These are phyloP conservation scores for Fragaria iinumae DNA, from an alignment of 306 rosid genomes.

Conservation along the genomic window DNA sequence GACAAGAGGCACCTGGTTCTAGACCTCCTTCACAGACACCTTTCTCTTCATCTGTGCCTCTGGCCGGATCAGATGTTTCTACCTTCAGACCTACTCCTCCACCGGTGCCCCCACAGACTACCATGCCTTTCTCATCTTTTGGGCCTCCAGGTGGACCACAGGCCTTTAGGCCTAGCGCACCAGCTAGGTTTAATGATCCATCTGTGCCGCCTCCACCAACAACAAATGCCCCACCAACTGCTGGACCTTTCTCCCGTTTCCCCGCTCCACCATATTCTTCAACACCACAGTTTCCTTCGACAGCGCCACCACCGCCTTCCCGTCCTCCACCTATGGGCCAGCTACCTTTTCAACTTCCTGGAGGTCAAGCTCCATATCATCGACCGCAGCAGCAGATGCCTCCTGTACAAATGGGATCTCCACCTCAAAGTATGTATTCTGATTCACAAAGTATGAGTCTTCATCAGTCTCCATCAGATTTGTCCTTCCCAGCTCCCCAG, in stretches of 20 bases:
- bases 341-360: slow-evolving; percentile 42
- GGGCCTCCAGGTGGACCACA: slow-evolving; percentile 52
- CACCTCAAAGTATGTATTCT: slow-evolving; percentile 46
- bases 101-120: slow-evolving; percentile 45
- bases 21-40: slow-evolving; percentile 67
- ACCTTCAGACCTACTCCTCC: slow-evolving; percentile 51
- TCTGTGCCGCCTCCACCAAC: slow-evolving; percentile 64
- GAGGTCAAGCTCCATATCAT: slow-evolving; percentile 47
- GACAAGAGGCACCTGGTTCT: slow-evolving; percentile 53
- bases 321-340: slow-evolving; percentile 52
- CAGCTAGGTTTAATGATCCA: slow-evolving; percentile 69
- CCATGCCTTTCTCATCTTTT: slow-evolving; percentile 45
- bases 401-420: slow-evolving; percentile 68
- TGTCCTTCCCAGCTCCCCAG: slow-evolving; percentile 42
- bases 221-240: slow-evolving; percentile 44
- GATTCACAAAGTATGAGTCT: slow-evolving; percentile 40
- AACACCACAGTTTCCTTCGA: slow-evolving; percentile 50
- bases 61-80: slow-evolving; percentile 61
- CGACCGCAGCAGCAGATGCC: slow-evolving; percentile 52
- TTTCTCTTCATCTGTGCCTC: slow-evolving; percentile 67
- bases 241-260: slow-evolving; percentile 55
- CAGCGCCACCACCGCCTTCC: slow-evolving; percentile 40
- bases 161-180: slow-evolving; percentile 59
- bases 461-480: slow-evolving; percentile 44
- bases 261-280: slow-evolving; percentile 58